Conservation (phyloP, 192 early-diverging fungal genomes). For the Backusella australiensis region DNA sequence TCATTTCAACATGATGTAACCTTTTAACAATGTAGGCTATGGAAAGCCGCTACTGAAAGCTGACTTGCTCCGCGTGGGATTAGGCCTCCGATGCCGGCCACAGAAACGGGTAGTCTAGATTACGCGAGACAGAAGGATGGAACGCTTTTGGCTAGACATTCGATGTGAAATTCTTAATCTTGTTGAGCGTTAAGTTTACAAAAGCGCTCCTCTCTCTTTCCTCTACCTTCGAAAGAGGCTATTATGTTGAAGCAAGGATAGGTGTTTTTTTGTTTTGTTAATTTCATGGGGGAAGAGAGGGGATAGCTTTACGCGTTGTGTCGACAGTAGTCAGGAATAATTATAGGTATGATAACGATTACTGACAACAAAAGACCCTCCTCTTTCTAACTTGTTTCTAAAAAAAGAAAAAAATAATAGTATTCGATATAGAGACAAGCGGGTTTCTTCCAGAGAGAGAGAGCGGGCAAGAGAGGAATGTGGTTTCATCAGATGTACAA, state of each 20-base stretch:
- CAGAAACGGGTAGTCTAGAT: not conserved
- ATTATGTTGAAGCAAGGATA: not conserved
- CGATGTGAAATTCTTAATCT: slow-evolving; percentile 5
- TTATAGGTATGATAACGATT: not conserved
- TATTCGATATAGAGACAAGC: not conserved
- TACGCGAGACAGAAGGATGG: not conserved
- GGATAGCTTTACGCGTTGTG: not conserved
- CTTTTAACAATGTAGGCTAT: not conserved
- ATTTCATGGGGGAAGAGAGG: not conserved
- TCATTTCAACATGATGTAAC: not conserved
- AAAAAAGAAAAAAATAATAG: not conserved
- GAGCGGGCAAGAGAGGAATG: not conserved
- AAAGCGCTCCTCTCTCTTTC: slow-evolving; percentile 7
- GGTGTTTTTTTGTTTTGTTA: not conserved
- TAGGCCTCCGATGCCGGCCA: not conserved
- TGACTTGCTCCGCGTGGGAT: not conserved
- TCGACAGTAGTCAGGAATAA: not conserved
- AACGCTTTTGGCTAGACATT: slow-evolving; percentile 2
- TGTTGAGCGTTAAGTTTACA: not conserved
- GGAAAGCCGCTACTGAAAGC: not conserved
- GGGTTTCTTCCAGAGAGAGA: not conserved
- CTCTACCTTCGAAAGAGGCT: not conserved
- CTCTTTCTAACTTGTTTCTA: not conserved
- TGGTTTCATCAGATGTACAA: not conserved
- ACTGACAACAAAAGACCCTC: not conserved